Percentiles rank a stretch among this genome's conserved stretches.
These are phyloP conservation scores for Apophysomyces sp. DNA, from an alignment of 371 early-diverging fungal species.

Conservation along the genomic window DNA sequence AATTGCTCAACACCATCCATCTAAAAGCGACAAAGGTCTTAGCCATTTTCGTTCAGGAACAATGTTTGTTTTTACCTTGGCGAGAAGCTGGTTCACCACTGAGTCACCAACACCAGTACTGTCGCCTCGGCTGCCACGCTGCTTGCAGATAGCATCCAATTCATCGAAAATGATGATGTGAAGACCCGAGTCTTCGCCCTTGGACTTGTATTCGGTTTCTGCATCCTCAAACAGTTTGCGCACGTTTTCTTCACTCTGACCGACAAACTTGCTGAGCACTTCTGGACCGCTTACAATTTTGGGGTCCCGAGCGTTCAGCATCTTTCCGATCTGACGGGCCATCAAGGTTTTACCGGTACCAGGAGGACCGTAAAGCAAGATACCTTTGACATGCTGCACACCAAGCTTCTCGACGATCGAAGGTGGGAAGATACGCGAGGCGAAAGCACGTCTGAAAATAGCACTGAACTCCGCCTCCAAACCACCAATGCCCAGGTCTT, in stretches of 20 bases:
- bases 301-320: slow-evolving; percentile 97
- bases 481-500: slow-evolving; percentile 99
- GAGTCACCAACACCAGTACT: slow-evolving; percentile 98
- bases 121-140: slow-evolving; percentile 93
- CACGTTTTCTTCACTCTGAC: slow-evolving; percentile 99
- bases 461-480: slow-evolving; percentile 96
- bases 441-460: slow-evolving; percentile 99
- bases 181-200: slow-evolving; percentile 92
- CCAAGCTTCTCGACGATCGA: slow-evolving; percentile 95
- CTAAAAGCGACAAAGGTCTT: slow-evolving; percentile 26
- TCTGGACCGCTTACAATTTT: slow-evolving; percentile 99
- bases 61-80: slow-evolving; percentile 70
- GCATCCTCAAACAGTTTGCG: slow-evolving; percentile 98
- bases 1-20: slow-evolving; percentile 99
- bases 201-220: slow-evolving; percentile 94
- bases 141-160: slow-evolving; percentile 99
- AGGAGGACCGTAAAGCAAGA: slow-evolving; percentile 91
- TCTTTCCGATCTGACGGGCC: slow-evolving; percentile 99
- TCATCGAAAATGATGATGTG: slow-evolving; percentile 99
- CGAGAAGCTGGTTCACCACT: slow-evolving; percentile 98
- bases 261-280: slow-evolving; percentile 98
- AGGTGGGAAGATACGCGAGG: slow-evolving; percentile 98
- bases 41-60: neutral
- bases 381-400: slow-evolving; percentile 93
- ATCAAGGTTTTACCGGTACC: slow-evolving; percentile 99